These are phyloP conservation scores for Schizosaccharomyces versatilis DNA, from an alignment of 1,139 yeast genomes.

Conservation along the genomic window DNA sequence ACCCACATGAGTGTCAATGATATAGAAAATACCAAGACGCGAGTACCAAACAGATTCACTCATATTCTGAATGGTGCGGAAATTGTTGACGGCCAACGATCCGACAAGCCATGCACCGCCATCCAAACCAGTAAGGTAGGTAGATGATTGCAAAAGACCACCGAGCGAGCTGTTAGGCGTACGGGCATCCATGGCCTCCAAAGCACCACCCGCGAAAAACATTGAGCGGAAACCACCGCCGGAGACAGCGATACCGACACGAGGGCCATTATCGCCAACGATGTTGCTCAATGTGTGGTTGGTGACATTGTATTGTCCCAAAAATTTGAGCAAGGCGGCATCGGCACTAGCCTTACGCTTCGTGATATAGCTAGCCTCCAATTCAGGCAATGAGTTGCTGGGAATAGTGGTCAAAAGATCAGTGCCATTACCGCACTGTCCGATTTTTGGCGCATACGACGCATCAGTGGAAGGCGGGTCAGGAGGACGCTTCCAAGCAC, in stretches of 20 bases:
- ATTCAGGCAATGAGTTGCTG: constrained; percentile 1
- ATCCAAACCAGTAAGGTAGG: constrained; percentile 56
- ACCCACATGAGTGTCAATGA: constrained; percentile 2
- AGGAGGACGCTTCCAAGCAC: neutral
- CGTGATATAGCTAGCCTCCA: constrained; percentile 1
- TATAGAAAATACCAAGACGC: constrained; percentile 3
- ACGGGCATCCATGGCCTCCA: constrained; percentile 51
- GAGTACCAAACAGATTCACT: constrained; percentile 18
- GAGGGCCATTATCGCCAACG: constrained; percentile 1
- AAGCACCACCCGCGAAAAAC: constrained; percentile 58
- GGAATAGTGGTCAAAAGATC: constrained; percentile 1
- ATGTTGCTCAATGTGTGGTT: constrained; percentile 1
- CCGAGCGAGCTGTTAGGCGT: constrained; percentile 33
- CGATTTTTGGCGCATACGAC: constrained; percentile 4
- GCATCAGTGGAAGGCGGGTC: constrained; percentile 2
- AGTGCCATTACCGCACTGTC: constrained; percentile 2
- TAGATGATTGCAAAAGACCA: constrained; percentile 49
- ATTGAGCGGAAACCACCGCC: constrained; percentile 79
- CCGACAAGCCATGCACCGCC: constrained; percentile 83
- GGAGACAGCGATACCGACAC: constrained; percentile 43
- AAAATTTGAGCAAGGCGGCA: constrained; percentile 3
- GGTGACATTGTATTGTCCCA: constrained; percentile 3
- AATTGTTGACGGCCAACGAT: constrained; percentile 57
- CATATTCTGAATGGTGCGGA: constrained; percentile 45
- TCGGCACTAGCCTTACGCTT: constrained; percentile 1